Evolutionary conservation across 2,329 filamentous ascomycete genomes (phyloP).

Genomic region (Pseudogymnoascus sp.): DNA sequence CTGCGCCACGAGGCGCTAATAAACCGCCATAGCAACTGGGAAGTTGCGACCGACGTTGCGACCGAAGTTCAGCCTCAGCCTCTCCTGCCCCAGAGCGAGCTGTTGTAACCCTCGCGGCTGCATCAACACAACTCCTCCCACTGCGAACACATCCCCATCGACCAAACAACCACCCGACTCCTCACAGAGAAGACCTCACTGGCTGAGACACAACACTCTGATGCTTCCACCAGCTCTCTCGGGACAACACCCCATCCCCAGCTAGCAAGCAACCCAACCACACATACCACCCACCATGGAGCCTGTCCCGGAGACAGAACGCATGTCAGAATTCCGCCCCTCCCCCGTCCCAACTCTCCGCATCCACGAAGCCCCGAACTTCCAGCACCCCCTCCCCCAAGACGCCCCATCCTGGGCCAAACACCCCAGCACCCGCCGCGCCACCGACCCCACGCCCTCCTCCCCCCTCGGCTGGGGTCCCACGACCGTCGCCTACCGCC

Average conservation of each 20-base stretch:
- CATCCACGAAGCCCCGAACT: conserved; percentile 26
- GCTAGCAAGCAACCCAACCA: background rate
- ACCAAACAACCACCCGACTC: background rate
- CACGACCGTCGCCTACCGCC: conserved; percentile 46
- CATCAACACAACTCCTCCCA: background rate
- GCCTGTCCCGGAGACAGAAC: conserved; percentile 59
- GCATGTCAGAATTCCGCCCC: conserved; percentile 57
- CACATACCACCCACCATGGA: conserved; percentile 42
- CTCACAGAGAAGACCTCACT: background rate
- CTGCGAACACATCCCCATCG: background rate
- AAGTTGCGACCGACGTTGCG: background rate
- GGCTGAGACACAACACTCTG: background rate
- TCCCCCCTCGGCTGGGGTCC: conserved; percentile 42
- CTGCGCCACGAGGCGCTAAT: background rate
- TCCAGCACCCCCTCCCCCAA: background rate
- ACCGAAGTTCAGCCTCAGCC: background rate
- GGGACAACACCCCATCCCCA: background rate
- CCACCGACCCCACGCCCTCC: conserved; percentile 47
- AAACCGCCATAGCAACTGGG: background rate
- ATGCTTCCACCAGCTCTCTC: background rate
- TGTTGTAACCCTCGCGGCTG: background rate
- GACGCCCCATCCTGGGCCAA: conserved; percentile 21
- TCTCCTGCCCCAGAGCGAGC: background rate
- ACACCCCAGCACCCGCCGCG: conserved; percentile 47
- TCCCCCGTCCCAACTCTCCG: conserved; percentile 48